These are phyloP conservation scores for Cyathus striatus DNA, from an alignment of 768 basidiomycete species.

Conservation along the genomic window DNA sequence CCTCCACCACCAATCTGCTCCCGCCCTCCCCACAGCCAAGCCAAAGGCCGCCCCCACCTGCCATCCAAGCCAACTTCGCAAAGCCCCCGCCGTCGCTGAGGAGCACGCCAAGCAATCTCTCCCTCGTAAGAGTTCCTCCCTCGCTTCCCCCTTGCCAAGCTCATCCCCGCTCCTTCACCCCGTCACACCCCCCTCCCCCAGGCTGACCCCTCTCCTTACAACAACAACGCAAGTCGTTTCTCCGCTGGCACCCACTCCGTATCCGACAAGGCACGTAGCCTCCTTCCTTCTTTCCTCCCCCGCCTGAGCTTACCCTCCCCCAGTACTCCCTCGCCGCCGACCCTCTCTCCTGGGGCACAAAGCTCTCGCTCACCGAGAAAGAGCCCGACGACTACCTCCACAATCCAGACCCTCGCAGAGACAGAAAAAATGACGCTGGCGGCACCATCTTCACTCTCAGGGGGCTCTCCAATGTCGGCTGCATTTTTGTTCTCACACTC, in stretches of 20 bases:
- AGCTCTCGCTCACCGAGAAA: conserved; percentile 47
- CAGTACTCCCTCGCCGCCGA: conserved; percentile 75
- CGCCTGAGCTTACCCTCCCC: conserved; percentile 1
- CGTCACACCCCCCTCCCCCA: too few relatives aligned
- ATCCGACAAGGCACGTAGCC: conserved; percentile 48
- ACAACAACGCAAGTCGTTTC: conserved; percentile 19
- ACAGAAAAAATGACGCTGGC: conserved; percentile 50
- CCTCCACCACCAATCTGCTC: conserved; percentile 51
- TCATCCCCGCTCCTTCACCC: not conserved
- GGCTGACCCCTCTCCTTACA: conserved; percentile 37
- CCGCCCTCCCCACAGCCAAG: conserved; percentile 12
- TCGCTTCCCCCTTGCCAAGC: not conserved
- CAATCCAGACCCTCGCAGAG: conserved; percentile 64
- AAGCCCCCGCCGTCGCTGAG: conserved; percentile 21
- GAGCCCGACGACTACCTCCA: conserved; percentile 73
- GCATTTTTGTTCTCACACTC: conserved; percentile 48
- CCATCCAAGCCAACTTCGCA: not conserved
- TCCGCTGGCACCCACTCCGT: conserved; percentile 34
- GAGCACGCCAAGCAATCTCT: conserved; percentile 30
- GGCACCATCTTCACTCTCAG: conserved; percentile 62
- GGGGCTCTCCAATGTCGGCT: conserved; percentile 71
- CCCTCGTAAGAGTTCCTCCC: conserved; percentile 29
- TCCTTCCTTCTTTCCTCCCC: conserved; percentile 1
- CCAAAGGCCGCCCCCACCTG: not conserved
- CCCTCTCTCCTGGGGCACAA: conserved; percentile 67